Evolutionary conservation across 2,329 filamentous ascomycete species (phyloP), one percentile per base, ranked within the genome.

Genomic region (Aspergillus phoenicis): DNA sequence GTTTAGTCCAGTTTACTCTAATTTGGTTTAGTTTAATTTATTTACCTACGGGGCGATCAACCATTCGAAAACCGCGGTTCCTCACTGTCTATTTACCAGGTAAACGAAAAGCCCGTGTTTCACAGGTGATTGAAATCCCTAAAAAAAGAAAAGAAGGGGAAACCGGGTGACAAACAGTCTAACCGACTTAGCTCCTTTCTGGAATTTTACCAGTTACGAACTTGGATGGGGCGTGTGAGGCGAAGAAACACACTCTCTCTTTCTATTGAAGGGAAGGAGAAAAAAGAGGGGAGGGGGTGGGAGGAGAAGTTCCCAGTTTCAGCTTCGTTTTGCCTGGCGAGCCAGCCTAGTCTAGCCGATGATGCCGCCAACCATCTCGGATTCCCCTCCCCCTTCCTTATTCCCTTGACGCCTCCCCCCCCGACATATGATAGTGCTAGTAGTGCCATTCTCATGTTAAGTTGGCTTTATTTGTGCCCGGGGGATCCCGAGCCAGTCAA

Each of bases 191-290:
- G 64, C 59, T 58, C 30, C 55, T 53, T 66, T 66, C 66, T 66
- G 64, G 66, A 66, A 66, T 61, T 54, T 60, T 54, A 57, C 59
- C 56, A 48, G 57, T 62, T 52, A 57, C 17, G 62, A 65, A 53
- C 51, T 60, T 49, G 26, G 45, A 53, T 39, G 51, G 30, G 41
- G 49, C 33, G 28, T 30, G 28, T 30, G 28, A 30, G 33, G 33
- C 33, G 11, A 11, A 11, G 10, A 13, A 4, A 13, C 33, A 30
- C 7, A 11, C 30, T 5, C 33, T 36, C 30, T 5, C 30, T 33
- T 11, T 15, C 4, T 36, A 2, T 36, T 13, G 33, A 36, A 36
- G 33, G 33, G 33, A 13, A 36, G 33, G 33, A 36, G 33, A 4
- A 13, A 26, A 41, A 57, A 30, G 52, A 20, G 51, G 22, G 22